phyloP scores from a whole-genome alignment of 192 early-diverging fungal species.

The Rhizoclosmatium sp. region DNA sequence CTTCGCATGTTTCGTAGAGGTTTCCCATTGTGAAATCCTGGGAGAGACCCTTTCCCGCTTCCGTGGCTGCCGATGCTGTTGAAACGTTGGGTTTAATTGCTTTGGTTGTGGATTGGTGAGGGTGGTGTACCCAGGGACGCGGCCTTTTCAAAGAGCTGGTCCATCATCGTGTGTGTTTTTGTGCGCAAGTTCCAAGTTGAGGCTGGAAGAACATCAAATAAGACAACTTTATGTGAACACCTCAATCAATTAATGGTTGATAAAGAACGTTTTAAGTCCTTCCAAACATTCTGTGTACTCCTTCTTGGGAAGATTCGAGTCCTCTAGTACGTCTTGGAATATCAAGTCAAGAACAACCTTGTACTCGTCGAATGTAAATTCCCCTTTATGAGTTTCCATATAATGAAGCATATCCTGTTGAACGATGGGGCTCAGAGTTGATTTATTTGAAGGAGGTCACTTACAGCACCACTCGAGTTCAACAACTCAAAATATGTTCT shows the following conservation, averaged over 20 bases:
- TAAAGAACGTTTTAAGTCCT: slow-evolving; percentile 37
- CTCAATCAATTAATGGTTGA: slow-evolving; percentile 25
- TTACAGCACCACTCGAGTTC: slow-evolving; percentile 59
- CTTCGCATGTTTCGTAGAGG: slow-evolving; percentile 92
- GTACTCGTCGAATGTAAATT: slow-evolving; percentile 86
- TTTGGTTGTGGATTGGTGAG: neutral
- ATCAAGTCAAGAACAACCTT: slow-evolving; percentile 76
- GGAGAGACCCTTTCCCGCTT: slow-evolving; percentile 48
- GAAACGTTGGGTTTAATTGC: neutral
- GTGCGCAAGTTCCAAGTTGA: neutral
- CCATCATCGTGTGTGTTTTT: slow-evolving; percentile 28
- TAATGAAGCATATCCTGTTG: slow-evolving; percentile 63
- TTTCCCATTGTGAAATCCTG: slow-evolving; percentile 84
- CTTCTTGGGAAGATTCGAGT: slow-evolving; percentile 10
- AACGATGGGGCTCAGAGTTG: neutral
- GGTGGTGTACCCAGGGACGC: slow-evolving; percentile 19
- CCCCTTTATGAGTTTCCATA: slow-evolving; percentile 58
- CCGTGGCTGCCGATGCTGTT: slow-evolving; percentile 45
- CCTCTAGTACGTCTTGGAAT: slow-evolving; percentile 44
- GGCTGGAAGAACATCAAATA: no score
- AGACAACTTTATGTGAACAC: no score
- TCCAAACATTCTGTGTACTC: slow-evolving; percentile 30
- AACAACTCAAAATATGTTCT: slow-evolving; percentile 80
- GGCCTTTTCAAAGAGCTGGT: slow-evolving; percentile 29
- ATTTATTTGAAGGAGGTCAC: slow-evolving; percentile 24